These are phyloP conservation scores for Chrysoporthe deuterocubensis DNA, from an alignment of 2,329 filamentous ascomycete genomes.

Conservation along the genomic window DNA sequence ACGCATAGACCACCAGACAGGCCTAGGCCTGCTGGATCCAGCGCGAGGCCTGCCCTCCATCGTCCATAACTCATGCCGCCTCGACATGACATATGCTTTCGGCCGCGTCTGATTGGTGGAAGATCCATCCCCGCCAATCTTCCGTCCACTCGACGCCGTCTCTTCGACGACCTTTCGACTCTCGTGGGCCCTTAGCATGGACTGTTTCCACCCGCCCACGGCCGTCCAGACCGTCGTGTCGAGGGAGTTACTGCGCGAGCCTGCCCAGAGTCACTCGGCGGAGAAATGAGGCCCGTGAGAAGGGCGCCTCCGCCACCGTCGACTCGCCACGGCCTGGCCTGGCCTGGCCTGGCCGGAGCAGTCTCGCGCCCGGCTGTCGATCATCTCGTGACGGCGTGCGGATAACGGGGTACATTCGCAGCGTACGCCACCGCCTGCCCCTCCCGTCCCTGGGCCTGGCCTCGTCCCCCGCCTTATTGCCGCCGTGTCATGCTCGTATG, in stretches of 20 bases:
- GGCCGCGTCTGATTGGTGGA: slow-evolving; percentile 23
- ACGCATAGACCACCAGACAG: background rate
- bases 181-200: background rate
- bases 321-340: background rate
- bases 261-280: background rate
- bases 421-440: background rate
- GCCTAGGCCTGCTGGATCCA: background rate
- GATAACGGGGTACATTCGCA: background rate
- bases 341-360: background rate
- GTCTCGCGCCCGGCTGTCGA: background rate
- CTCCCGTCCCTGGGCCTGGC: background rate
- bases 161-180: background rate
- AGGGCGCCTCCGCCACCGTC: background rate
- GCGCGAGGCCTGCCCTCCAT: background rate
- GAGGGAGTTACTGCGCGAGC: background rate
- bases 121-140: slow-evolving; percentile 17
- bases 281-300: slow-evolving; percentile 11
- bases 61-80: background rate
- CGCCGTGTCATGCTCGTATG: background rate
- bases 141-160: slow-evolving; percentile 19
- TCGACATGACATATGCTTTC: background rate
- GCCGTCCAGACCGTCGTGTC: background rate
- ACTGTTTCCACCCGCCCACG: background rate
- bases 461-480: slow-evolving; percentile 8
- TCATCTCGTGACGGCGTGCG: background rate